phyloP scores from a whole-genome alignment of 2,329 filamentous ascomycete species.

The Mariannaea elegans region DNA sequence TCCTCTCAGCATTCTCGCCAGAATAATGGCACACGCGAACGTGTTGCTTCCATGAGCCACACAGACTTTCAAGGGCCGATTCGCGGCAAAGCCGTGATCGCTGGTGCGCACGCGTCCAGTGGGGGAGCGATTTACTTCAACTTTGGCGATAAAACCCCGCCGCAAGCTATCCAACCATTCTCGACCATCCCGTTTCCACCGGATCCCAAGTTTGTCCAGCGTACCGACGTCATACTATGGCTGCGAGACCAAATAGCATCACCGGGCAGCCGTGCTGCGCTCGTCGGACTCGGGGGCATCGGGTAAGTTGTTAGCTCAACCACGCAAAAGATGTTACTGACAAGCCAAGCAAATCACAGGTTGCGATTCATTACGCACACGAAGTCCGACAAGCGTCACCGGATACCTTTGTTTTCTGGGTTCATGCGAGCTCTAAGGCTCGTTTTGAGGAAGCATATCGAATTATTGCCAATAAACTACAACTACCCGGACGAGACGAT shows the following conservation, averaged over 20 bases:
- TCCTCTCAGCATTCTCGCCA: too few relatives aligned
- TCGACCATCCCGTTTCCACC: constrained; percentile 8
- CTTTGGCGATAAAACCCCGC: not conserved
- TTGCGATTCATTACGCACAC: constrained; percentile 10
- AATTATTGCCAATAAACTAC: constrained; percentile 4
- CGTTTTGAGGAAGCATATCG: constrained; percentile 14
- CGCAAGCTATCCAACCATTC: not conserved
- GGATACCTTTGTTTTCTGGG: constrained; percentile 3
- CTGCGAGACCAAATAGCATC: not conserved
- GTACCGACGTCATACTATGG: not conserved
- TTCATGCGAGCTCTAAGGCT: not conserved
- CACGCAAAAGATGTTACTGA: not conserved
- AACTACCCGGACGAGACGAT: not conserved
- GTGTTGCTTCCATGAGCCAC: too few relatives aligned
- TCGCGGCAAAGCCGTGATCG: too few relatives aligned
- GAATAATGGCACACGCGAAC: too few relatives aligned
- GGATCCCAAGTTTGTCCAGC: constrained; percentile 5
- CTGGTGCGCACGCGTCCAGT: too few relatives aligned
- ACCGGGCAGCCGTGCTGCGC: not conserved
- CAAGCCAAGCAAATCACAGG: constrained; percentile 15
- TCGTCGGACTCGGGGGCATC: constrained; percentile 5
- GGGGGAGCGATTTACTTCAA: not conserved
- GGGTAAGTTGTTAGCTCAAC: not conserved
- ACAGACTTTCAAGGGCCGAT: too few relatives aligned
- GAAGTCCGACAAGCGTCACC: not conserved